Evolutionary conservation across 352 stramenopile species (phyloP), one percentile per base, ranked within the genome.

Genomic region (Globisporangium paroecandrum): DNA sequence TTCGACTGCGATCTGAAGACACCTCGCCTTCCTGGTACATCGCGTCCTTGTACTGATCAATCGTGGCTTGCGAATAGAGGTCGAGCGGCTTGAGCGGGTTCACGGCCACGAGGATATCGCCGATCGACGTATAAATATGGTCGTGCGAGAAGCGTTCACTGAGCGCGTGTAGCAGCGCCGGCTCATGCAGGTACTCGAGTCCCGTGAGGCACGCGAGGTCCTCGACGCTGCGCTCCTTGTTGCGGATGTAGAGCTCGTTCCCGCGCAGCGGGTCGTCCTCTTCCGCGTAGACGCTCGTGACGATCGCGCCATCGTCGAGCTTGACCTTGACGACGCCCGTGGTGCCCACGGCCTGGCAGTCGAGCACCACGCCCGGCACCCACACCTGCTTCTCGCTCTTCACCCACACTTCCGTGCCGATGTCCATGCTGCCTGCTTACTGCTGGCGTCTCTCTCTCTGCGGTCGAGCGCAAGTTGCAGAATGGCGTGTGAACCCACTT

Each of bases 101-200:
- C 8, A 97, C 69, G 1, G 87, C 82, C 59, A 97, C 77, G 38
- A 97, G 68, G 65, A 96, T 94, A 66, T 93, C 84, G 32, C 88
- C 89, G 64, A 94, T 95, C 4, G 81, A 93, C 15, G 89, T 96
- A 75, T 97, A 97, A 72, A 97, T 94, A 64, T 84, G 64, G 71
- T 95, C 83, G 53, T 82, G 64, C 18, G 61, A 58, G 54, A 94
- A 97, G 22, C 89, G 86, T 53, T 94, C 83, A 59, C 77, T 83
- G 18, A 97, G 77, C 34, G 86, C 88, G 65, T 95, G 82, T 20
- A 97, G 71, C 58, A 97, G 74, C 65, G 86, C 85, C 9, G 89
- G 82, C 69, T 95, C 89, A 66, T 97, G 88, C 66, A 96, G 66
- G 59, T 97, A 87, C 57, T 93, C 83, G 55, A 96, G 83, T 3